phyloP scores from a whole-genome alignment of 75 land plant genomes.

The Larix kaempferi region DNA sequence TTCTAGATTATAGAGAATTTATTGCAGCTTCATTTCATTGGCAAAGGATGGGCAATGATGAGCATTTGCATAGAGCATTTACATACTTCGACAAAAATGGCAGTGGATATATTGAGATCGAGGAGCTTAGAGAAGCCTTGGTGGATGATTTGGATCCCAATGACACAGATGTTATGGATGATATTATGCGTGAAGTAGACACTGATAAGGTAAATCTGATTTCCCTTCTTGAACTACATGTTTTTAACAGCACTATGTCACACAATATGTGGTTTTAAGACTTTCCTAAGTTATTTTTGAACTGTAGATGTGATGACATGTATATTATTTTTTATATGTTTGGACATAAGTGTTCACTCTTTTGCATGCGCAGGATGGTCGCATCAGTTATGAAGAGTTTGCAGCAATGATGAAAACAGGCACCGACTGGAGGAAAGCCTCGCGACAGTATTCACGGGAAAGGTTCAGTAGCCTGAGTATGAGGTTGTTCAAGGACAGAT shows the following conservation, averaged over 20 bases:
- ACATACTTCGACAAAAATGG: constrained; percentile 24
- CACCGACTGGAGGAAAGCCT: constrained; percentile 55
- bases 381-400: constrained; percentile 52
- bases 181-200: constrained; percentile 36
- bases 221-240: background rate
- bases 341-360: background rate
- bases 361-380: constrained; percentile 36
- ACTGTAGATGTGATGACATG: too few species aligned
- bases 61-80: constrained; percentile 36
- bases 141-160: constrained; percentile 25
- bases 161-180: constrained; percentile 17
- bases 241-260: background rate
- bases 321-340: background rate
- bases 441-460: constrained; percentile 47
- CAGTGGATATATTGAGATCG: constrained; percentile 43
- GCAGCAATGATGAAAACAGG: constrained; percentile 56
- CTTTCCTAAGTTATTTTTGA: background rate
- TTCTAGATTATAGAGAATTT: constrained; percentile 47
- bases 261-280: background rate
- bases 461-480: constrained; percentile 34
- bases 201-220: constrained; percentile 28
- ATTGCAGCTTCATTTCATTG: constrained; percentile 35
- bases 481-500: constrained; percentile 41
- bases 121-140: constrained; percentile 36
- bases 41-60: constrained; percentile 37